phyloP scores from a whole-genome alignment of 176 grass and related monocot species.

The Triticum urartu region DNA sequence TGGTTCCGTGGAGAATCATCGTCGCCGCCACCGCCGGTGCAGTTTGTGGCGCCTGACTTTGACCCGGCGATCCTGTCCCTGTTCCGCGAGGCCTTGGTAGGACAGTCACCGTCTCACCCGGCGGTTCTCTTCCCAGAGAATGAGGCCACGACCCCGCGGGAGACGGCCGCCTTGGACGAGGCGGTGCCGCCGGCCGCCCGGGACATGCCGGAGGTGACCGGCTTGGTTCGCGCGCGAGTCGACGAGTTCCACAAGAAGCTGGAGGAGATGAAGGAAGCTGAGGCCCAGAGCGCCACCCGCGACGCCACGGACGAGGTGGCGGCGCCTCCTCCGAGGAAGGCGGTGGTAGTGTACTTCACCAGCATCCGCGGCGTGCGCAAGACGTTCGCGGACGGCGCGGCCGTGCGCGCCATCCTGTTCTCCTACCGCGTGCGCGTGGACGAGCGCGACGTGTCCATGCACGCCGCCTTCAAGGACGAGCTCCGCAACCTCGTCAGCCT shows the following conservation, averaged over 20 bases:
- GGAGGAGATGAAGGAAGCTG: background rate
- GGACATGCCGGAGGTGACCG: slow-evolving; percentile 44
- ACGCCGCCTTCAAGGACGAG: slow-evolving; percentile 67
- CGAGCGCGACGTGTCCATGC: slow-evolving; percentile 92
- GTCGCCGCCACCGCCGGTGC: background rate
- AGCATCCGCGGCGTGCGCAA: slow-evolving; percentile 73
- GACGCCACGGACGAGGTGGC: background rate
- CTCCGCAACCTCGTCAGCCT: slow-evolving; percentile 35
- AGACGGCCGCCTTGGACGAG: background rate
- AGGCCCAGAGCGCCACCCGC: background rate
- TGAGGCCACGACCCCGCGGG: background rate
- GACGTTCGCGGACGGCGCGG: slow-evolving; percentile 75
- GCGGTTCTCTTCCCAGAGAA: slow-evolving; percentile 35
- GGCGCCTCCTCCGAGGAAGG: slow-evolving; percentile 16
- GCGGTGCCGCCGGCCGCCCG: background rate
- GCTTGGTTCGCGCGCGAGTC: slow-evolving; percentile 47
- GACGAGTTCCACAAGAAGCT: slow-evolving; percentile 46
- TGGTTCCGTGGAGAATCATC: background rate
- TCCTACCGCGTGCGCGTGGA: slow-evolving; percentile 59
- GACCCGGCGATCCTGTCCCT: slow-evolving; percentile 41
- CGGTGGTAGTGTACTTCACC: slow-evolving; percentile 71
- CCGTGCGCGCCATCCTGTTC: slow-evolving; percentile 62
- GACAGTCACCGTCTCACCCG: slow-evolving; percentile 28
- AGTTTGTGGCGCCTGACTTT: slow-evolving; percentile 11
- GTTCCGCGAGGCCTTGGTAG: slow-evolving; percentile 19